Evolutionary conservation across 129 eudicot species (phyloP).

Genomic region (Artemisia argyi): DNA sequence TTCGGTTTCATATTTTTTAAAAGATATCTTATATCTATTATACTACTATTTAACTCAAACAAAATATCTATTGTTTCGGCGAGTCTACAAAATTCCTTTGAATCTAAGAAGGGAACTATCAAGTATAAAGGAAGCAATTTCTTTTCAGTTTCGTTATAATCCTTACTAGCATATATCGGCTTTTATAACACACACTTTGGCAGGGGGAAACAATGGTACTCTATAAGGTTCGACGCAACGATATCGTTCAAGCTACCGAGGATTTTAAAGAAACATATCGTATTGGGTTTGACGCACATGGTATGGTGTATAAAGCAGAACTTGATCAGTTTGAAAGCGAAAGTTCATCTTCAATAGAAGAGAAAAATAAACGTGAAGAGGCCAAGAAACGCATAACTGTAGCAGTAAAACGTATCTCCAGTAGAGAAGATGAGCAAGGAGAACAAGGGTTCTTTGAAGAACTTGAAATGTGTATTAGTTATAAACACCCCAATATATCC

Average conservation of each 20-base stretch:
- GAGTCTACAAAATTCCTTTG: no score
- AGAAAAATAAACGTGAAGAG: background rate
- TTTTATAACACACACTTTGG: background rate
- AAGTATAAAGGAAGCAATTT: background rate
- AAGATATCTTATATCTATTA: no score
- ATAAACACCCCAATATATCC: constrained; percentile 11
- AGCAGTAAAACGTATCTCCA: background rate
- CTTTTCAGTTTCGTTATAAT: background rate
- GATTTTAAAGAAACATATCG: background rate
- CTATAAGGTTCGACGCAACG: background rate
- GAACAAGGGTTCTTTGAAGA: background rate
- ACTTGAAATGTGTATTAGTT: constrained; percentile 5
- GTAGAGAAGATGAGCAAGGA: background rate
- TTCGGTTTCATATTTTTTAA: no score
- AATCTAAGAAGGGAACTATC: no score
- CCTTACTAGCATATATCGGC: background rate
- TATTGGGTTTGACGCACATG: background rate
- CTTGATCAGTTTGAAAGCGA: background rate
- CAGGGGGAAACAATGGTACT: constrained; percentile 13
- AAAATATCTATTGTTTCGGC: no score
- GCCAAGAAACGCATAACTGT: background rate
- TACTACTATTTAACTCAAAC: no score
- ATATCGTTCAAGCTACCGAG: background rate
- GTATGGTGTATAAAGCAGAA: constrained; percentile 13
- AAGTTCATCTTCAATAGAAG: background rate